Conservation (phyloP, 352 stramenopile genomes). For the Pythium volutum region DNA sequence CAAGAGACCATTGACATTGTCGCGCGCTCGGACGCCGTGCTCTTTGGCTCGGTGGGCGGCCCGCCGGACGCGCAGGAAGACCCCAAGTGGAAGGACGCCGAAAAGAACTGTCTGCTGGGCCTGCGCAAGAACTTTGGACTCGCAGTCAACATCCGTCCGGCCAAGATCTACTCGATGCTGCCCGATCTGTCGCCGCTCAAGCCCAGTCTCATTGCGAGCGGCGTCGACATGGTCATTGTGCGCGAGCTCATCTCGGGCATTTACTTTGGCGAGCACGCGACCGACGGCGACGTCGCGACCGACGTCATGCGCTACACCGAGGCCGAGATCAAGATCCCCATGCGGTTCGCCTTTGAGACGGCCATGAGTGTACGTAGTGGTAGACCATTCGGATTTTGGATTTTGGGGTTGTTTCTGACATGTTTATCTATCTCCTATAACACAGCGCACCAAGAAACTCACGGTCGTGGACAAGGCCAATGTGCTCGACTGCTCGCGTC, state of each 20-base stretch:
- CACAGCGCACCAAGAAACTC: constrained; percentile 91
- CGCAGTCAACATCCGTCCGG: constrained; percentile 97
- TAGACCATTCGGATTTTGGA: neutral
- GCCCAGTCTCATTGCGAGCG: constrained; percentile 93
- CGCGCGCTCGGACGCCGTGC: constrained; percentile 84
- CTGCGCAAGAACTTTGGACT: constrained; percentile 98
- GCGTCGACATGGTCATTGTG: constrained; percentile 99
- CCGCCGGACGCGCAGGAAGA: constrained; percentile 90
- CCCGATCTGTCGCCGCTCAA: constrained; percentile 97
- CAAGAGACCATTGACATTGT: constrained; percentile 94
- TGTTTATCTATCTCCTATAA: neutral
- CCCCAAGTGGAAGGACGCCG: constrained; percentile 87
- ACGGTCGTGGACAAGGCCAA: constrained; percentile 99
- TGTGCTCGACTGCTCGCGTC: constrained; percentile 95
- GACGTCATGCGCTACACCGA: constrained; percentile 99
- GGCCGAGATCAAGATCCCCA: constrained; percentile 84
- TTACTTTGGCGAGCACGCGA: constrained; percentile 95
- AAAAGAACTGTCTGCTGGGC: constrained; percentile 96
- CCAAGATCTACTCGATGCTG: constrained; percentile 98
- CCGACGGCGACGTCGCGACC: constrained; percentile 59
- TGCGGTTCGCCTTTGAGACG: constrained; percentile 86
- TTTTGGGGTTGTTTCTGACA: neutral
- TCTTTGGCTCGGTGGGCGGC: constrained; percentile 97
- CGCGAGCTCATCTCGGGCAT: constrained; percentile 98
- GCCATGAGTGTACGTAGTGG: constrained; percentile 54